phyloP scores from a whole-genome alignment of 371 early-diverging fungal species.

The Circinella umbellata region DNA sequence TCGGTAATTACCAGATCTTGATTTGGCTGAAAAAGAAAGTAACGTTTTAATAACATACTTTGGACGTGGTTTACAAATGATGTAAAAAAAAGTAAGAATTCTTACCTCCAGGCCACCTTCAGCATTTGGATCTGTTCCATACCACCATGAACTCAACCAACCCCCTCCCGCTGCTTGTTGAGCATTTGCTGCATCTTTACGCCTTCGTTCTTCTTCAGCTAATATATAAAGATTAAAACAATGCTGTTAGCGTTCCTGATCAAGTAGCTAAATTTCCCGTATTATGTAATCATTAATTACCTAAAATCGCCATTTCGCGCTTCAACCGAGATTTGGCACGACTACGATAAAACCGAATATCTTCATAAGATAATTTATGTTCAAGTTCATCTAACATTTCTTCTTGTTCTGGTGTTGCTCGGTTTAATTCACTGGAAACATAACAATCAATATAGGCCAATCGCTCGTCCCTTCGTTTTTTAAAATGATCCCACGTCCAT shows the following conservation, averaged over 20 bases:
- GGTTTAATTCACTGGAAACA: conserved; percentile 68
- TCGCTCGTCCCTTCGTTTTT: conserved; percentile 85
- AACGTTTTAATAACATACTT: background rate
- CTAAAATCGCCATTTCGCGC: conserved; percentile 74
- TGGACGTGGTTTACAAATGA: background rate
- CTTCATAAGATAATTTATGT: conserved; percentile 81
- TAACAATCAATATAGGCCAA: conserved; percentile 81
- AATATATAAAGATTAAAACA: conserved; percentile 8
- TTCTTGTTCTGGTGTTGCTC: conserved; percentile 56
- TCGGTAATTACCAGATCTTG: conserved; percentile 65
- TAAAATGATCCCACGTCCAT: conserved; percentile 89
- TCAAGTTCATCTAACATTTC: conserved; percentile 75
- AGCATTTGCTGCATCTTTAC: conserved; percentile 30
- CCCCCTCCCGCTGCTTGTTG: conserved; percentile 40
- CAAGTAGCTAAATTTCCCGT: background rate
- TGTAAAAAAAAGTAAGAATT: background rate
- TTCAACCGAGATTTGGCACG: conserved; percentile 76
- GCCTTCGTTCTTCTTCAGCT: conserved; percentile 41
- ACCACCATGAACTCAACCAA: conserved; percentile 75
- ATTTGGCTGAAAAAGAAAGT: conserved; percentile 18
- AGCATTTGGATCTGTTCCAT: conserved; percentile 33
- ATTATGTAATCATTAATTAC: conserved; percentile 32
- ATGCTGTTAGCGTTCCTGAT: background rate
- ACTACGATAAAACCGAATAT: conserved; percentile 90
- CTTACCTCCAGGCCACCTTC: conserved; percentile 18